These are phyloP conservation scores for Drechslerella stenobrocha DNA, from an alignment of 2,329 filamentous ascomycete species.

Conservation along the genomic window DNA sequence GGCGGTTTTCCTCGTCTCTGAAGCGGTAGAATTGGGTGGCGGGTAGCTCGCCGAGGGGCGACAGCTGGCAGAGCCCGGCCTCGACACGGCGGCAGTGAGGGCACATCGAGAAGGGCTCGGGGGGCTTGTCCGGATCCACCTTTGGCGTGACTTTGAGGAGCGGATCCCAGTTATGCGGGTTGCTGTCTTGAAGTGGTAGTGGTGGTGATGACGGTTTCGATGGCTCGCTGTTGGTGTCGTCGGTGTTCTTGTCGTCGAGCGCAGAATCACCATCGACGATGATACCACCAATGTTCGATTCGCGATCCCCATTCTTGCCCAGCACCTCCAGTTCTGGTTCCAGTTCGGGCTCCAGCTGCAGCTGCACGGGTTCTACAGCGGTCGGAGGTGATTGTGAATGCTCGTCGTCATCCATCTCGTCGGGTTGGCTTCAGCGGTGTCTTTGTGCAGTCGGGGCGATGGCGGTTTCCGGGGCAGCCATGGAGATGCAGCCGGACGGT, in stretches of 20 bases:
- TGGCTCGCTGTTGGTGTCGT: background rate
- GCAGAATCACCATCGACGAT: background rate
- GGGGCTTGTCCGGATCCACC: background rate
- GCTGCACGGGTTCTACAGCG: background rate
- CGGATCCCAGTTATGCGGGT: slow-evolving; percentile 15
- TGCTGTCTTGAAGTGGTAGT: background rate
- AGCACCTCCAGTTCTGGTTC: background rate
- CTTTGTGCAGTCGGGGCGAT: no score
- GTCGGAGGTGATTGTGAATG: background rate
- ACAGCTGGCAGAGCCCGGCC: slow-evolving; percentile 32
- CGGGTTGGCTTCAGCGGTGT: no score
- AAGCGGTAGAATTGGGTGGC: slow-evolving; percentile 31
- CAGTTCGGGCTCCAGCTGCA: background rate
- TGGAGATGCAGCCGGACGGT: no score
- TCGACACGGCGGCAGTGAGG: slow-evolving; percentile 41
- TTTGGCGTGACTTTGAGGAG: slow-evolving; percentile 14
- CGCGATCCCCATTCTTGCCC: background rate
- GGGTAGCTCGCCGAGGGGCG: slow-evolving; percentile 29
- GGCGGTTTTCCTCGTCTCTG: slow-evolving; percentile 34
- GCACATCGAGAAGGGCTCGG: slow-evolving; percentile 30
- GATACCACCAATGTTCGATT: background rate
- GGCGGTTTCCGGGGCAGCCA: no score
- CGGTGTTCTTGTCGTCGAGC: background rate
- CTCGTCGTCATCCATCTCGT: no score
- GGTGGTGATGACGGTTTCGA: background rate